These are phyloP conservation scores for Austroboletus niveus DNA, from an alignment of 1,284 basidiomycete genomes.

Conservation along the genomic window DNA sequence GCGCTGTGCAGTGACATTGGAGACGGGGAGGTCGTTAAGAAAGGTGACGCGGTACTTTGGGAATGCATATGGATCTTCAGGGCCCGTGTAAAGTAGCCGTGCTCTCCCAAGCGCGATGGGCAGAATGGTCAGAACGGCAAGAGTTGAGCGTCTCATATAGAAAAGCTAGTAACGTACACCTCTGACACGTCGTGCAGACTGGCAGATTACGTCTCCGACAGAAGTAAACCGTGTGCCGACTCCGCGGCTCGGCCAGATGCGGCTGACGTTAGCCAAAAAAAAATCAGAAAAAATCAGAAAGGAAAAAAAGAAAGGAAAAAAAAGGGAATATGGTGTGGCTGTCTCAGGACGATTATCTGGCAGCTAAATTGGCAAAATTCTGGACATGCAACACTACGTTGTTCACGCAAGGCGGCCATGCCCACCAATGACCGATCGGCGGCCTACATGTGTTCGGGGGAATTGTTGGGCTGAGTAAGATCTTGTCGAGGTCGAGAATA, in stretches of 20 bases:
- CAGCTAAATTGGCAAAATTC: neutral
- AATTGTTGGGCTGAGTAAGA: neutral
- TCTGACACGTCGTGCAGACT: conserved; percentile 16
- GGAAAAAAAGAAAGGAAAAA: neutral
- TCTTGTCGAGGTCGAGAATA: neutral
- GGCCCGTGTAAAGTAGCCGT: conserved; percentile 62
- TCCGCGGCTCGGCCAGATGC: conserved; percentile 24
- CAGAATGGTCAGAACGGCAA: conserved; percentile 19
- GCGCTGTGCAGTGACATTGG: conserved; percentile 68
- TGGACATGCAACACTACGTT: conserved; percentile 1
- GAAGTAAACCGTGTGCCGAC: conserved; percentile 20
- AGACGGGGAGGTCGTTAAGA: conserved; percentile 76
- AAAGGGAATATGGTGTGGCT: neutral
- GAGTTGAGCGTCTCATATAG: conserved; percentile 20
- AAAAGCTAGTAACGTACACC: neutral
- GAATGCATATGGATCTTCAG: conserved; percentile 79
- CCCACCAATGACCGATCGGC: conserved; percentile 32
- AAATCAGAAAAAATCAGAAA: neutral
- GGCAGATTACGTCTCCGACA: conserved; percentile 35
- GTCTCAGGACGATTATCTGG: conserved; percentile 8
- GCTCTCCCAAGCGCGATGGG: conserved; percentile 33
- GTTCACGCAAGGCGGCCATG: conserved; percentile 21
- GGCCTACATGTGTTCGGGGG: conserved; percentile 2
- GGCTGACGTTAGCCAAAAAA: neutral
- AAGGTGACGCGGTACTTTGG: conserved; percentile 84